phyloP scores from a whole-genome alignment of 371 early-diverging fungal genomes.

The Rhizopus stolonifer region DNA sequence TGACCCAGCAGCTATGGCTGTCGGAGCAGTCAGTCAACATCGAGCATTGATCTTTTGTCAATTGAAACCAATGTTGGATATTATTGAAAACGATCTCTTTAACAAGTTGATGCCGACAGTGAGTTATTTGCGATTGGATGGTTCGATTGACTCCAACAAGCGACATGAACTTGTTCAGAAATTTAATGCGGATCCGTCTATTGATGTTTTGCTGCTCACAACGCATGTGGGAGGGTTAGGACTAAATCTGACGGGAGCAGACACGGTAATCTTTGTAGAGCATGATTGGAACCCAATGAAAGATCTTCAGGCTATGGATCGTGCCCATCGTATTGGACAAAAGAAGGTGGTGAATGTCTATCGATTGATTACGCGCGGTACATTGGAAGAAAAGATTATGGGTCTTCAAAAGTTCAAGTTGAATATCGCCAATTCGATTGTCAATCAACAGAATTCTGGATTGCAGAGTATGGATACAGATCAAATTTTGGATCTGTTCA shows the following conservation, averaged over 20 bases:
- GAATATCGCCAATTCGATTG: conserved; percentile 96
- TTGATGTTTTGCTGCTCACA: conserved; percentile 94
- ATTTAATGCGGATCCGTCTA: conserved; percentile 97
- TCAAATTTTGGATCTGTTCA: conserved; percentile 92
- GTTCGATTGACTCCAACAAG: conserved; percentile 79
- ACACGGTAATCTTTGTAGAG: conserved; percentile 99
- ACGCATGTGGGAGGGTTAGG: conserved; percentile 99
- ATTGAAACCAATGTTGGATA: conserved; percentile 94
- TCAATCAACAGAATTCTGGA: conserved; percentile 97
- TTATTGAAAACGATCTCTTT: conserved; percentile 92
- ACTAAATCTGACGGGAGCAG: conserved; percentile 98
- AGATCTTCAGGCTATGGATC: conserved; percentile 97
- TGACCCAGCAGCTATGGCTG: conserved; percentile 48
- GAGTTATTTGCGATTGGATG: conserved; percentile 96
- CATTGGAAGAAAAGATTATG: conserved; percentile 97
- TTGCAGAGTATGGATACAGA: conserved; percentile 93
- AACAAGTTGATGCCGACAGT: conserved; percentile 82
- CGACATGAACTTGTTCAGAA: conserved; percentile 91
- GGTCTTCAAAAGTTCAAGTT: conserved; percentile 98
- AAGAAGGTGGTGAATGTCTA: conserved; percentile 97
- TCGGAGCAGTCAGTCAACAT: conserved; percentile 79
- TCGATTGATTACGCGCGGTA: conserved; percentile 87
- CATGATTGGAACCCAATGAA: conserved; percentile 99
- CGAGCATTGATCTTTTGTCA: conserved; percentile 98
- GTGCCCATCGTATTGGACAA: conserved; percentile 97